Base-by-base conservation (phyloP, 306 rosid species). In the Sindora glabra region DNA sequence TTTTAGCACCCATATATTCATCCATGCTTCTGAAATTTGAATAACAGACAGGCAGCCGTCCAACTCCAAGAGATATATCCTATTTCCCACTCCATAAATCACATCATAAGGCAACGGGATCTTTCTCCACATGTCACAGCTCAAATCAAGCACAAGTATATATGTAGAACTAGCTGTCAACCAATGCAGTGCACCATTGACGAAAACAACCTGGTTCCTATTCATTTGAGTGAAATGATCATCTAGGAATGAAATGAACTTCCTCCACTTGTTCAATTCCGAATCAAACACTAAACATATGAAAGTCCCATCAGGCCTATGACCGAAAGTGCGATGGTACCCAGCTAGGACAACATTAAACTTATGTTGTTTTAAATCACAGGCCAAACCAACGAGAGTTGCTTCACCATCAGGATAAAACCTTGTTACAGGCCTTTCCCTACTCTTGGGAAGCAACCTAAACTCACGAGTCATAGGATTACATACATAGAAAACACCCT, bases 341-440 rank as follows among this genome's bases (percentile, higher is more conserved):
- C 95, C 89, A 0, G 88, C 94, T 6, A 85, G 52, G 42, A 89
- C 88, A 50, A 89, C 94, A 51, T 83, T 85, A 48, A 76, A 89
- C 81, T 80, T 80, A 42, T 69, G 77, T 38, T 22, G 40, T 0
- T 45, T 23, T 5, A 62, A 44, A 79, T 78, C 74, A 52, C 88
- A 89, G 1, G 94, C 96, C 67, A 89, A 72, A 18, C 90, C 96
- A 41, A 89, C 84, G 22, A 89, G 74, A 24, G 86, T 73, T 6
- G 97, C 95, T 78, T 89, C 95, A 1, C 89, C 83, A 34, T 89
- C 83, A 0, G 95, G 97, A 41, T 89, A 74, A 79, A 86, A 89
- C 30, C 95, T 64, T 18, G 95, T 86, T 49, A 86, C 82, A 1
- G 78, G 86, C 65, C 95, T 73, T 49, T 86, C 97, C 75, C 97